Evolutionary conservation across 352 stramenopile genomes (phyloP).

Genomic region (Globisporangium parvum): DNA sequence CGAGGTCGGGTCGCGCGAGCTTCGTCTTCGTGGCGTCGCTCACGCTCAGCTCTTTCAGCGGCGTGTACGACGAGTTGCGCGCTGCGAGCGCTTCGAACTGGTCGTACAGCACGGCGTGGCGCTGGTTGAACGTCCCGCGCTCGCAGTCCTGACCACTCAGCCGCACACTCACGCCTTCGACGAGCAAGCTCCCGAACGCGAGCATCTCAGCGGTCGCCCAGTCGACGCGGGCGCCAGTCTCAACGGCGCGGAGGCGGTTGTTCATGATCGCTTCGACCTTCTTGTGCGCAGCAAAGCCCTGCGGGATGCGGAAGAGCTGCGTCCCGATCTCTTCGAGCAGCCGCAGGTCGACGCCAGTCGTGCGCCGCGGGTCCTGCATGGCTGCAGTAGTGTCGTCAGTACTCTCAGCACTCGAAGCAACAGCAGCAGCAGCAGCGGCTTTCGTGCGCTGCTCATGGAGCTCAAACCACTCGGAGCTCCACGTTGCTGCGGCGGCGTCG

Average conservation of each 20-base stretch:
- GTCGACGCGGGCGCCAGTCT: constrained; percentile 78
- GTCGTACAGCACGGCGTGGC: constrained; percentile 86
- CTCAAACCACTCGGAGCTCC: constrained; percentile 60
- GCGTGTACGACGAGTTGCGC: constrained; percentile 90
- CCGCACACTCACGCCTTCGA: constrained; percentile 81
- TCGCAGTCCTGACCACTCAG: constrained; percentile 87
- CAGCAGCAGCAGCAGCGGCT: background rate
- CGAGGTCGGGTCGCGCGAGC: constrained; percentile 30
- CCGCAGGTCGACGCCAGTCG: constrained; percentile 64
- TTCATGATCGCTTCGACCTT: constrained; percentile 87
- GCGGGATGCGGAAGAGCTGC: constrained; percentile 74
- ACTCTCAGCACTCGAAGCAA: background rate
- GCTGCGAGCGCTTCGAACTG: constrained; percentile 74
- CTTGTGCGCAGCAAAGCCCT: constrained; percentile 78
- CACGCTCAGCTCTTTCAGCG: constrained; percentile 85
- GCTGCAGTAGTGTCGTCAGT: too few relatives aligned
- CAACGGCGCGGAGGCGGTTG: constrained; percentile 68
- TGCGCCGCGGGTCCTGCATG: background rate
- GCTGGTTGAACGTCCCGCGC: constrained; percentile 87
- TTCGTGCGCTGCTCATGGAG: constrained; percentile 15
- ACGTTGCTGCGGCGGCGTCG: constrained; percentile 46
- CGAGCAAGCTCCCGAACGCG: constrained; percentile 75
- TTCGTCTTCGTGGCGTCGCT: constrained; percentile 32
- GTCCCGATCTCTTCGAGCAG: constrained; percentile 70
- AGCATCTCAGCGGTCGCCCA: constrained; percentile 88